These are phyloP conservation scores for Sporobolomyces phaffii DNA, from an alignment of 768 basidiomycete species.

Conservation along the genomic window DNA sequence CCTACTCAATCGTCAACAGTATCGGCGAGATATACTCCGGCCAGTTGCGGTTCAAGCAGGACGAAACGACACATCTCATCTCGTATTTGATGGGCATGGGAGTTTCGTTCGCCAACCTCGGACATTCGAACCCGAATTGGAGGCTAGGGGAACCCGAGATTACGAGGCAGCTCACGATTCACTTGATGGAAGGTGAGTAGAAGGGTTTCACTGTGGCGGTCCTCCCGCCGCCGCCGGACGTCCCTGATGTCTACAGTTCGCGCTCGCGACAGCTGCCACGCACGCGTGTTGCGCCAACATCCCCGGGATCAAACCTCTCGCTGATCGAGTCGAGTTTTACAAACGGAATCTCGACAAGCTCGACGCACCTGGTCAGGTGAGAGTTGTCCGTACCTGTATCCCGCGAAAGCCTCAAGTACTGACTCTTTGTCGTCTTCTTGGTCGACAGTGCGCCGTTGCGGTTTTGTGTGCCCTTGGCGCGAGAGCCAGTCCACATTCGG, in stretches of 20 bases:
- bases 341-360: slow-evolving; percentile 14
- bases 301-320: slow-evolving; percentile 25
- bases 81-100: not conserved
- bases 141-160: slow-evolving; percentile 1
- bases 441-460: slow-evolving; percentile 21
- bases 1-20: not conserved
- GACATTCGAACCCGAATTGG: slow-evolving; percentile 7
- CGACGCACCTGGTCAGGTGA: not conserved
- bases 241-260: no score
- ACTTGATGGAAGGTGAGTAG: slow-evolving; percentile 21
- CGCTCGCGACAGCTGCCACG: no score
- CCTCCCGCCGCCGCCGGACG: no score
- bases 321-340: slow-evolving; percentile 11
- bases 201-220: no score
- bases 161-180: slow-evolving; percentile 2
- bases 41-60: not conserved
- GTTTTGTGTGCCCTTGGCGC: slow-evolving; percentile 31
- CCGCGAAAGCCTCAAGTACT: no score
- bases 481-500: slow-evolving; percentile 25
- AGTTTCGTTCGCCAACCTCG: not conserved
- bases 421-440: not conserved
- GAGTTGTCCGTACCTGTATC: no score
- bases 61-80: slow-evolving; percentile 1
- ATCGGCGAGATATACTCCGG: slow-evolving; percentile 8
- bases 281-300: slow-evolving; percentile 25